A percentile compares a stretch with the other conserved stretches of the same genome.
Conservation (phyloP, 1,139 yeast genomes). For the Kodamaea suecica region DNA sequence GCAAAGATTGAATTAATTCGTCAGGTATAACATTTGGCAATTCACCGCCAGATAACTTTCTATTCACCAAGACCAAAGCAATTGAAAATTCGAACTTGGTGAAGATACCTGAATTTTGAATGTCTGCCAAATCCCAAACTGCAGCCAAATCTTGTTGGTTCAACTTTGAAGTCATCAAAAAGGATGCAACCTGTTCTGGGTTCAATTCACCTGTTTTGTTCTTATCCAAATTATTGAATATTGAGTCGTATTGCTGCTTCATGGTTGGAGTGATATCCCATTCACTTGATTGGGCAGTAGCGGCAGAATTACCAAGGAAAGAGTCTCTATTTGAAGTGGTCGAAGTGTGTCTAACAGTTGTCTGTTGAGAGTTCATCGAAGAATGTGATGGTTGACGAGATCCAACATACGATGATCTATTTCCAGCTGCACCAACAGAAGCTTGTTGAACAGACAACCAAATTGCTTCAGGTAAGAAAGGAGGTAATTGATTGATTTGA, state of each 20-base stretch:
- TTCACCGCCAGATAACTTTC: constrained; percentile 69
- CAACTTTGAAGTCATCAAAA: constrained; percentile 83
- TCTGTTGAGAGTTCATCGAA: constrained; percentile 52
- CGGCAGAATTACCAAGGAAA: constrained; percentile 5
- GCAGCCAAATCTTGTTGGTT: constrained; percentile 82
- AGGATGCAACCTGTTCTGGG: constrained; percentile 81
- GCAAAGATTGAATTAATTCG: constrained; percentile 40
- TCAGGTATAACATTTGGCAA: constrained; percentile 72
- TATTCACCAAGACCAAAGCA: constrained; percentile 91
- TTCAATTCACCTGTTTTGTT: constrained; percentile 59
- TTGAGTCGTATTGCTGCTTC: constrained; percentile 71
- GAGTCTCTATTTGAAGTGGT: constrained; percentile 13
- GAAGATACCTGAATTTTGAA: constrained; percentile 82
- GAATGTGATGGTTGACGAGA: constrained; percentile 41
- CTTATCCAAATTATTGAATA: constrained; percentile 77
- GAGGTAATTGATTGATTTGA: constrained; percentile 64
- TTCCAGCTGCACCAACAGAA: constrained; percentile 5
- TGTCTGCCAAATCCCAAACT: constrained; percentile 93
- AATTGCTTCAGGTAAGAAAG: constrained; percentile 59
- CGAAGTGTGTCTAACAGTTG: constrained; percentile 36
- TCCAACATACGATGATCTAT: constrained; percentile 5
- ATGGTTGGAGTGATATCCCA: constrained; percentile 72
- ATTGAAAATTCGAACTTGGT: constrained; percentile 81
- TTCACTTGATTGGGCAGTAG: constrained; percentile 25
- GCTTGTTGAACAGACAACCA: constrained; percentile 53